Conservation (phyloP, 192 early-diverging fungal species). For the Gryganskiella cystojenkinii region DNA sequence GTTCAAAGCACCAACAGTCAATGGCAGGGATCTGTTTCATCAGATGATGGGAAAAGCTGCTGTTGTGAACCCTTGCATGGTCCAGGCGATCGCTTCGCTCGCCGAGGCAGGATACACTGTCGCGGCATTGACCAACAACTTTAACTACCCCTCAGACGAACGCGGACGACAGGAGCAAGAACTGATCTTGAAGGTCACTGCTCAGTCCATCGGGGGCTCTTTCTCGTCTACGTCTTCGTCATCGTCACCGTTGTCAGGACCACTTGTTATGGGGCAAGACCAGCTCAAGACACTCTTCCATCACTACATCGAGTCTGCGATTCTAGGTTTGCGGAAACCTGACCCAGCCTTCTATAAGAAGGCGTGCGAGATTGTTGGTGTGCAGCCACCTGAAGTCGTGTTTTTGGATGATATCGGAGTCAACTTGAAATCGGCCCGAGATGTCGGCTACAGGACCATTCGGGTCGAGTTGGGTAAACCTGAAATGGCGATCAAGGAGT, state of each 20-base stretch:
- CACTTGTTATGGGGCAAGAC: slow-evolving; percentile 43
- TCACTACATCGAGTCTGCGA: slow-evolving; percentile 78
- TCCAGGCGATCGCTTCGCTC: slow-evolving; percentile 57
- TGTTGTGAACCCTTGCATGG: slow-evolving; percentile 55
- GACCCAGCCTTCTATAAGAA: slow-evolving; percentile 78
- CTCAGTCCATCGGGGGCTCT: slow-evolving; percentile 1
- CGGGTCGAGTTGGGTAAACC: slow-evolving; percentile 65
- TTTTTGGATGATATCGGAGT: slow-evolving; percentile 90
- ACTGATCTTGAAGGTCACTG: slow-evolving; percentile 32
- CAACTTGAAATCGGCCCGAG: slow-evolving; percentile 76
- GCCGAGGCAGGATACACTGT: slow-evolving; percentile 67
- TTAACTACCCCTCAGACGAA: slow-evolving; percentile 57
- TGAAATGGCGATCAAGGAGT: slow-evolving; percentile 58
- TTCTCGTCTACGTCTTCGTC: neutral
- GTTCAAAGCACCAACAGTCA: slow-evolving; percentile 46
- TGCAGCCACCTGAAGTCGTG: slow-evolving; percentile 73
- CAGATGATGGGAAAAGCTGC: slow-evolving; percentile 71
- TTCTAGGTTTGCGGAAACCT: slow-evolving; percentile 84
- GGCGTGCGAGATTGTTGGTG: slow-evolving; percentile 76
- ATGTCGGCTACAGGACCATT: slow-evolving; percentile 78
- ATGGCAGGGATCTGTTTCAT: slow-evolving; percentile 70
- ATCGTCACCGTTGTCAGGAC: slow-evolving; percentile 15
- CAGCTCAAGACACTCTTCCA: slow-evolving; percentile 70
- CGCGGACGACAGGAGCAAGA: slow-evolving; percentile 27
- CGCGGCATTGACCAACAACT: slow-evolving; percentile 91